phyloP scores from a whole-genome alignment of 441 rosid species.

The Lepidium campestre region DNA sequence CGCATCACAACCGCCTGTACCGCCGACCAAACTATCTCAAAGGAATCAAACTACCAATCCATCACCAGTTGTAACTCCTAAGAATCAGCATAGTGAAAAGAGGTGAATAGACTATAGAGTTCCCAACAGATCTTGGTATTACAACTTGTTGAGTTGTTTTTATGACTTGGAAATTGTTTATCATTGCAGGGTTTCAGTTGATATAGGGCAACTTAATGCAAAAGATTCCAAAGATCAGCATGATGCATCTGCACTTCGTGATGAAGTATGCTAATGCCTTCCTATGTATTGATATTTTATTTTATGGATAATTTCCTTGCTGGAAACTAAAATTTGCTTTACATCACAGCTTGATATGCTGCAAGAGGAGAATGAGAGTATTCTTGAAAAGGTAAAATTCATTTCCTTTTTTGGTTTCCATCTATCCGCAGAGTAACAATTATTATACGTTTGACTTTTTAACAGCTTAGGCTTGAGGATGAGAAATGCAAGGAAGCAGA shows the following conservation, averaged over 20 bases:
- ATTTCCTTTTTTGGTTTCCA: background rate
- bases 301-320: background rate
- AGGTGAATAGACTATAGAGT: slow-evolving; percentile 27
- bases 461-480: slow-evolving; percentile 94
- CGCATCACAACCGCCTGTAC: slow-evolving; percentile 37
- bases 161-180: slow-evolving; percentile 10
- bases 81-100: slow-evolving; percentile 36
- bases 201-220: slow-evolving; percentile 31
- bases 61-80: slow-evolving; percentile 49
- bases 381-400: slow-evolving; percentile 49
- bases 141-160: slow-evolving; percentile 4
- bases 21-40: slow-evolving; percentile 42
- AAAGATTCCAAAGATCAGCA: slow-evolving; percentile 43
- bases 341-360: slow-evolving; percentile 56
- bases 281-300: background rate
- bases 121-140: background rate
- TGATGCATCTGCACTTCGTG: slow-evolving; percentile 71
- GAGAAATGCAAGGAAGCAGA: slow-evolving; percentile 81
- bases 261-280: slow-evolving; percentile 45
- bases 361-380: slow-evolving; percentile 66
- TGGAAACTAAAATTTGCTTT: slow-evolving; percentile 9
- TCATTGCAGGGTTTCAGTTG: slow-evolving; percentile 41
- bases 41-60: slow-evolving; percentile 43
- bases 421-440: background rate
- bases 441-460: slow-evolving; percentile 11